Conservation (phyloP, 2,329 filamentous ascomycete species). For the Hypoxylon sp. region DNA sequence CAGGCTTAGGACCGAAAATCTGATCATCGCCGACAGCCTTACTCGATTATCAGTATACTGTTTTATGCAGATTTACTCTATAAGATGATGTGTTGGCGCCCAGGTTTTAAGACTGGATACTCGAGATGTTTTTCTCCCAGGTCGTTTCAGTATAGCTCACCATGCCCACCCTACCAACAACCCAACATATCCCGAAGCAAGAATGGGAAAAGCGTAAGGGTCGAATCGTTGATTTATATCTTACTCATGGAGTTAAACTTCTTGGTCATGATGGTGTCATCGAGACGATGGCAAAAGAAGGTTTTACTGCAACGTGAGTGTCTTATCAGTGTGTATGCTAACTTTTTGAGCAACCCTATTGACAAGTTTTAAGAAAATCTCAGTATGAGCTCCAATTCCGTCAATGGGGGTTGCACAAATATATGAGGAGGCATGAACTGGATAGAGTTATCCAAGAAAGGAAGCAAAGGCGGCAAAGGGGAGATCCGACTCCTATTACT, state of each 20-base stretch:
- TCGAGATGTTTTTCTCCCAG: neutral
- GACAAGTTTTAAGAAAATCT: too few species aligned
- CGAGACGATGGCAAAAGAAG: conserved; percentile 4
- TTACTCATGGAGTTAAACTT: too few species aligned
- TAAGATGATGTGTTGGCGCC: neutral
- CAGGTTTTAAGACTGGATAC: neutral
- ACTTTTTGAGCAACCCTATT: too few species aligned
- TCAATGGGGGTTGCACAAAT: too few species aligned
- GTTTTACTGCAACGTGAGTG: conserved; percentile 10
- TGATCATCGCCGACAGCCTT: neutral
- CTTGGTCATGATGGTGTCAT: neutral
- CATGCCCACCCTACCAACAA: neutral
- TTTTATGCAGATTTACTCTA: neutral
- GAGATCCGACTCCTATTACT: too few species aligned
- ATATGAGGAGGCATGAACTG: too few species aligned
- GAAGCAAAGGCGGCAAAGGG: too few species aligned
- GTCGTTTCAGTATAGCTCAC: neutral
- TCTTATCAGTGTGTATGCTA: neutral
- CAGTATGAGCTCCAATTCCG: too few species aligned
- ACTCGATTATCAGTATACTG: too few species aligned
- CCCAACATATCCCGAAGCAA: neutral
- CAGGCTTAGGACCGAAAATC: neutral
- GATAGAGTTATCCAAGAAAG: too few species aligned
- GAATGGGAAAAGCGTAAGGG: neutral
- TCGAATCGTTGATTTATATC: neutral